phyloP scores from a whole-genome alignment of 352 stramenopile genomes.

The Globisporangium heterothallicum region DNA sequence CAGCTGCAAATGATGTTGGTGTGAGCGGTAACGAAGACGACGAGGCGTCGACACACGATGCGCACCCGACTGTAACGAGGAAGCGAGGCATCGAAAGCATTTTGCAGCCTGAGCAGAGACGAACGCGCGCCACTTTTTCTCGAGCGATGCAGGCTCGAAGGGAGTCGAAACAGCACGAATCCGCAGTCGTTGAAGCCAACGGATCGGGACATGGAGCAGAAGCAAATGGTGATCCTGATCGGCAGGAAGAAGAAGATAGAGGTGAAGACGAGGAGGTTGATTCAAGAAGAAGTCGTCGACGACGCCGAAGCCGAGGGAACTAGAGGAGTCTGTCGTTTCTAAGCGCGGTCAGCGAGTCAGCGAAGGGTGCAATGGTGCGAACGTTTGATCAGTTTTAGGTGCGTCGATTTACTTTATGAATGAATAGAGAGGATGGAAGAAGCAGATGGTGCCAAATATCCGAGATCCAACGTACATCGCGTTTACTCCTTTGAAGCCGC shows the following conservation, averaged over 20 bases:
- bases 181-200: neutral
- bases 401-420: neutral
- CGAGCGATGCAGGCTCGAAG: neutral
- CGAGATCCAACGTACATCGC: too few relatives aligned
- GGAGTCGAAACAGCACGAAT: neutral
- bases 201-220: neutral
- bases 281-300: neutral
- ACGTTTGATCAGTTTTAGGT: neutral
- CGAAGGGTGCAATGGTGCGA: neutral
- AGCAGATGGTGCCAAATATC: neutral
- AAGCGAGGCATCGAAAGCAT: neutral
- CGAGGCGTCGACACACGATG: neutral
- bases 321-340: neutral
- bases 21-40: neutral
- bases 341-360: neutral
- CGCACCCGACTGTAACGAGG: neutral
- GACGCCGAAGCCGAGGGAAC: neutral
- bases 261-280: neutral
- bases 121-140: neutral
- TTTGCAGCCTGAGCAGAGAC: neutral
- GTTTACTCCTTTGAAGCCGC: slow-evolving; percentile 26
- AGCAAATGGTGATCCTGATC: neutral
- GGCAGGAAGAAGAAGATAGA: neutral
- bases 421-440: neutral
- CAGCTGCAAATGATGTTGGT: too few relatives aligned